Evolutionary conservation across 352 stramenopile genomes (phyloP).

Genomic region (Phytophthora fragariae): DNA sequence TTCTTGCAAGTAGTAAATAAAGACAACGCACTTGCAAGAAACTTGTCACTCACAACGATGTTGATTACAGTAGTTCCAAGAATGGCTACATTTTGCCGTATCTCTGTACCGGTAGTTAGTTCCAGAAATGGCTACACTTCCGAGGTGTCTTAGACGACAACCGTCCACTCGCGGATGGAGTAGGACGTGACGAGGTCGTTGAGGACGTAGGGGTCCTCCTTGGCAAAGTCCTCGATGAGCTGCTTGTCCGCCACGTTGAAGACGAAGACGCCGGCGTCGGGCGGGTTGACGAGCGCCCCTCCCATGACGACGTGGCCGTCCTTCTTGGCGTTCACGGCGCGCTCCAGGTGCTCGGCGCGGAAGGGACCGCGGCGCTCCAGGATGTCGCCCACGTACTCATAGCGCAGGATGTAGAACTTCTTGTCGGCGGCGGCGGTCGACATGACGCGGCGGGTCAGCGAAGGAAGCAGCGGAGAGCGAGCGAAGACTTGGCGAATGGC

Average conservation of each 20-base stretch:
- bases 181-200: constrained; percentile 76
- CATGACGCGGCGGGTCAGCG: constrained; percentile 44
- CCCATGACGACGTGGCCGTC: constrained; percentile 72
- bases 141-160: constrained; percentile 56
- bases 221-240: constrained; percentile 70
- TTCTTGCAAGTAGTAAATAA: constrained; percentile 23
- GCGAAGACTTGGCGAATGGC: constrained; percentile 24
- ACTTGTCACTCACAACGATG: neutral
- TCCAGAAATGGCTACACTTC: neutral
- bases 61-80: neutral
- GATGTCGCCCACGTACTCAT: constrained; percentile 82
- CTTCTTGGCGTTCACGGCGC: constrained; percentile 57
- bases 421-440: constrained; percentile 48
- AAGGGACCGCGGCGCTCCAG: constrained; percentile 76
- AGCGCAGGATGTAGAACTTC: constrained; percentile 77
- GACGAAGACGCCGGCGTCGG: constrained; percentile 68
- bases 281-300: constrained; percentile 72
- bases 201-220: constrained; percentile 73
- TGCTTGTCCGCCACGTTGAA: constrained; percentile 67
- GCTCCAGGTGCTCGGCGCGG: constrained; percentile 68
- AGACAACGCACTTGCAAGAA: constrained; percentile 14
- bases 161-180: constrained; percentile 79
- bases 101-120: too few species aligned
- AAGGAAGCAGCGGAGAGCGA: constrained; percentile 5
- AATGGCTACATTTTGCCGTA: too few species aligned